Evolutionary conservation across 2,329 filamentous ascomycete species (phyloP).

Genomic region (Cryphonectria japonica): DNA sequence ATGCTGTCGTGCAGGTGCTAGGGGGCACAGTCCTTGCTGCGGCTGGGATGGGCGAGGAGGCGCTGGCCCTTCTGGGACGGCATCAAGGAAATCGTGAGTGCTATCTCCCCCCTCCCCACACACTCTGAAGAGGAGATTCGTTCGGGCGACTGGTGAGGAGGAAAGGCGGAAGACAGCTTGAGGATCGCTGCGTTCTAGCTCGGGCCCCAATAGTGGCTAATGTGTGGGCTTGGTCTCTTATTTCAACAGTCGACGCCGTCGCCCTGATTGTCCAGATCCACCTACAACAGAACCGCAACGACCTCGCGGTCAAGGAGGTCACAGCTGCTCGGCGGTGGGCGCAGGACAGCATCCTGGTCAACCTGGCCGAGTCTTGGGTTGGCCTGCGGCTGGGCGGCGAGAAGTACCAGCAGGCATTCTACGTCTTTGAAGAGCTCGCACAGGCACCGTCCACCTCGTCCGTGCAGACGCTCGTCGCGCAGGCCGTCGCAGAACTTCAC

Average conservation of each 20-base stretch:
- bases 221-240: neutral
- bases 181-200: neutral
- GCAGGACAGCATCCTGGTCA: constrained; percentile 91
- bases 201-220: constrained; percentile 33
- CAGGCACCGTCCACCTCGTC: constrained; percentile 82
- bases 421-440: constrained; percentile 95
- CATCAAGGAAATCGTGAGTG: constrained; percentile 84
- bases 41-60: constrained; percentile 82
- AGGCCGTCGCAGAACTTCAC: constrained; percentile 90
- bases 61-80: constrained; percentile 75
- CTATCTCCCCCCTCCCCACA: neutral
- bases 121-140: too few relatives aligned
- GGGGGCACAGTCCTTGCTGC: constrained; percentile 82
- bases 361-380: constrained; percentile 94
- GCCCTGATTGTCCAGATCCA: constrained; percentile 91
- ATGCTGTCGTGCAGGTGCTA: constrained; percentile 78
- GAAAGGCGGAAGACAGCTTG: constrained; percentile 20
- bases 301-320: constrained; percentile 90
- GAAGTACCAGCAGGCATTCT: constrained; percentile 95
- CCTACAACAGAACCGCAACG: constrained; percentile 86
- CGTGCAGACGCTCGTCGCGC: constrained; percentile 75
- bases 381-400: constrained; percentile 88
- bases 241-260: constrained; percentile 67
- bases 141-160: too few relatives aligned
- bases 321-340: constrained; percentile 87